Percentiles rank a stretch among this genome's conserved stretches.
These are phyloP conservation scores for Taxillus chinensis DNA, from an alignment of 164 flowering plant genomes.

Conservation along the genomic window DNA sequence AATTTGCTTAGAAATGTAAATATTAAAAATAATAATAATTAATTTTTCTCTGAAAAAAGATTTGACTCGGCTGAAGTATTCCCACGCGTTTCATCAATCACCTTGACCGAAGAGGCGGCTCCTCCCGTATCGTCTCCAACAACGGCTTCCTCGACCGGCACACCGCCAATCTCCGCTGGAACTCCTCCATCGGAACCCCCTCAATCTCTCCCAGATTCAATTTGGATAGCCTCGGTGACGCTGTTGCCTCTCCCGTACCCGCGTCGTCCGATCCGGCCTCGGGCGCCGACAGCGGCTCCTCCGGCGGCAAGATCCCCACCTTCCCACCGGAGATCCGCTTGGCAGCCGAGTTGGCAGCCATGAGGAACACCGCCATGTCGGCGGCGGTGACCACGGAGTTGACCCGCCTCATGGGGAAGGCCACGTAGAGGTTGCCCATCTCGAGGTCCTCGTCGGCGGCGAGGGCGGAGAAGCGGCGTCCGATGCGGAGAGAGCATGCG, in stretches of 20 bases:
- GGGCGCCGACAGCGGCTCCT: not conserved
- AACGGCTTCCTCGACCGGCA: constrained; percentile 42
- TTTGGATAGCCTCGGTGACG: constrained; percentile 3
- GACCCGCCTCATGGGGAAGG: constrained; percentile 51
- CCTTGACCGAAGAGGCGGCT: constrained; percentile 9
- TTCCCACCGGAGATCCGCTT: constrained; percentile 25
- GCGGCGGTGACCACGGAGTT: constrained; percentile 31
- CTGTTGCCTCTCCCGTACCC: not conserved
- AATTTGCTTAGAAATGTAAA: too few relatives aligned
- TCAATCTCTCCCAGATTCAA: constrained; percentile 26
- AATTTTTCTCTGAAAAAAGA: too few relatives aligned
- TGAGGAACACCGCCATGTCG: constrained; percentile 37
- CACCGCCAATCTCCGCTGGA: constrained; percentile 15
- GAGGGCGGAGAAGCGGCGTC: constrained; percentile 39
- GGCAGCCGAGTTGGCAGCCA: constrained; percentile 31
- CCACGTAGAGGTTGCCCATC: constrained; percentile 34
- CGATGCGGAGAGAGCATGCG: constrained; percentile 32
- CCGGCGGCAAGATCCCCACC: constrained; percentile 19
- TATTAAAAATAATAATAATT: too few relatives aligned
- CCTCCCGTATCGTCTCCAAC: constrained; percentile 47
- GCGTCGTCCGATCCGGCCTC: not conserved
- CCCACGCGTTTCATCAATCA: too few relatives aligned
- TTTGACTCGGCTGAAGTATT: too few relatives aligned
- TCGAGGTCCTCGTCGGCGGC: constrained; percentile 56
- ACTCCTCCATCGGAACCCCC: constrained; percentile 15